Base-by-base conservation (phyloP, 1,139 yeast genomes). In the Scheffersomyces lignicola region DNA sequence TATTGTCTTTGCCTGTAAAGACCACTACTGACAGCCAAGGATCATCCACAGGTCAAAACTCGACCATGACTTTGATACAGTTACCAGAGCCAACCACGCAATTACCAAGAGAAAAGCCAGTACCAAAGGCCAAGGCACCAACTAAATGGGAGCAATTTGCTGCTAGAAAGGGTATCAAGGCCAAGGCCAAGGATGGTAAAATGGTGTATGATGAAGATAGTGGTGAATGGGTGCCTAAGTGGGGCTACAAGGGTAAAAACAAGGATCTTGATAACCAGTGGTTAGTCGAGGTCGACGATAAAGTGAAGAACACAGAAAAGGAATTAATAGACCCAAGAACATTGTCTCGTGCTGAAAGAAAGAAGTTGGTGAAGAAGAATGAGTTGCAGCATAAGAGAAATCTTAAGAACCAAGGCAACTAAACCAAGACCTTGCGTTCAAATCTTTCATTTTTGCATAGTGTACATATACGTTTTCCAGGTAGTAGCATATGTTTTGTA, bases 61-160 rank as follows among this genome's bases (percentile, higher is more conserved):
- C 92, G 10, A 76, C 87, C 38, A 80, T 90, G 77, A 83, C 96
- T 5, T 74, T 92, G 45, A 79, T 92, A 38, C 82, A 78, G 51
- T 72, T 92, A 40, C 98, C 98, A 15, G 92, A 80, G 36, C 95
- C 97, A 15, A 64, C 76, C 18, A 84, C 95, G 17, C 74, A 67
- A 39, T 73, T 92, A 47, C 99, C 99, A 37, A 79, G 99, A 70
- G 99, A 92, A 62, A 92, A 92, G 68, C 82, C 96, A 24, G 65
- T 94, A 50, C 99, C 98, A 38, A 89, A 89, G 65, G 80, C 87
- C 39, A 92, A 87, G 69, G 83, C 94, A 35, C 84, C 82, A 46
- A 90, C 98, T 48, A 89, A 83, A 66, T 94, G 99, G 99, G 96
- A 94, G 67, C 76, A 77, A 58, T 94, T 94, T 69, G 99, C 99